phyloP scores from a whole-genome alignment of 768 basidiomycete genomes.

The Russula ochroleuca region DNA sequence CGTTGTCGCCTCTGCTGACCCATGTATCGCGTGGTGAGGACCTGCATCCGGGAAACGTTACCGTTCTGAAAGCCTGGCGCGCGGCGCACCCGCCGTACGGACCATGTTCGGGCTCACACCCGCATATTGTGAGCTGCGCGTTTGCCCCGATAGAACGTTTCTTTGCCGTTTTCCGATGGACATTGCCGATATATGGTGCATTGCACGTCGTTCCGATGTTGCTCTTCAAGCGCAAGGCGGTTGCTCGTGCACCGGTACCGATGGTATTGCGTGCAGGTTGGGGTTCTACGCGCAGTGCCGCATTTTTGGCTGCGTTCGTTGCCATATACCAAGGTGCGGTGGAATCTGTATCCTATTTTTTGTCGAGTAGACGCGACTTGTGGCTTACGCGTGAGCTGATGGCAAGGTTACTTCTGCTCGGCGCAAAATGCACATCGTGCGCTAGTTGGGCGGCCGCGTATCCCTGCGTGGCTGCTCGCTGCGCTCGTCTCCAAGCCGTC shows the following conservation, averaged over 20 bases:
- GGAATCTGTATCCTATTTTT: not conserved
- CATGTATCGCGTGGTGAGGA: not conserved
- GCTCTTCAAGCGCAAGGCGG: constrained; percentile 69
- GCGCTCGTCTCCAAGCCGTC: constrained; percentile 62
- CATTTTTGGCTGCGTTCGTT: constrained; percentile 83
- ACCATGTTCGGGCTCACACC: constrained; percentile 74
- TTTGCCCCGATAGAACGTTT: constrained; percentile 63
- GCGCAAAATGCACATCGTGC: constrained; percentile 54
- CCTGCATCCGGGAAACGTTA: constrained; percentile 11
- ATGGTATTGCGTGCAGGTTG: constrained; percentile 61
- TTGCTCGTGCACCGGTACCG: constrained; percentile 58
- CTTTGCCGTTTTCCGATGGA: constrained; percentile 78
- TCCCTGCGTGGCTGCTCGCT: constrained; percentile 49
- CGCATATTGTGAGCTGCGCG: constrained; percentile 57
- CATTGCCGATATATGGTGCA: constrained; percentile 80
- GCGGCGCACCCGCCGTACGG: constrained; percentile 42
- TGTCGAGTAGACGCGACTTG: no score
- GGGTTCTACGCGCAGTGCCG: constrained; percentile 78
- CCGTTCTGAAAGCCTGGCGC: constrained; percentile 9
- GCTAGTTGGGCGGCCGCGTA: constrained; percentile 31
- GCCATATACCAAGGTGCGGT: constrained; percentile 63
- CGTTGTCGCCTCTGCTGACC: not conserved
- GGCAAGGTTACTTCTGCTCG: constrained; percentile 45
- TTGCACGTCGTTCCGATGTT: constrained; percentile 85
- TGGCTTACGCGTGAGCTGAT: not conserved